These are phyloP conservation scores for Penicillium pulvis DNA, from an alignment of 495 filamentous ascomycete species.

Conservation along the genomic window DNA sequence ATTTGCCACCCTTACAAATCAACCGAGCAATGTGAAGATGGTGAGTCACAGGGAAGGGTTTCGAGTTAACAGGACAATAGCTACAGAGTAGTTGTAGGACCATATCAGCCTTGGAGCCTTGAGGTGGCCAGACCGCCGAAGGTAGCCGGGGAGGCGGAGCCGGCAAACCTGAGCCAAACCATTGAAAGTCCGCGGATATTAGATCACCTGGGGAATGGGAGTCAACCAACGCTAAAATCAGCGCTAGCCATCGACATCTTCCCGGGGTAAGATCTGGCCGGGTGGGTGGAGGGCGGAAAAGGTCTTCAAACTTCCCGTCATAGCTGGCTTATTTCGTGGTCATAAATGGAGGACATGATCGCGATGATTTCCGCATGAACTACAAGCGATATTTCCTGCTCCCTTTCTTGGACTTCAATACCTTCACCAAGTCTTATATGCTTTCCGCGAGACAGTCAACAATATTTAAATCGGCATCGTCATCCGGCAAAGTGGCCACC, in stretches of 20 bases:
- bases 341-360: not conserved
- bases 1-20: too few relatives aligned
- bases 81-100: not conserved
- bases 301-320: constrained; percentile 16
- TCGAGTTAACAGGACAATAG: not conserved
- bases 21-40: too few relatives aligned
- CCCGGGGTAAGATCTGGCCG: constrained; percentile 20
- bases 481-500: constrained; percentile 15
- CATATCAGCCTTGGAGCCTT: not conserved
- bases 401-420: not conserved
- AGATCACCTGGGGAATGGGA: constrained; percentile 10
- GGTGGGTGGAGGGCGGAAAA: constrained; percentile 25
- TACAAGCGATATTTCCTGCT: not conserved
- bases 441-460: not conserved
- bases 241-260: constrained; percentile 3
- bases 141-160: constrained; percentile 19
- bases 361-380: not conserved
- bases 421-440: not conserved
- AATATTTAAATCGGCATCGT: constrained; percentile 11
- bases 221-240: constrained; percentile 12
- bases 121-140: constrained; percentile 7
- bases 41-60: too few relatives aligned
- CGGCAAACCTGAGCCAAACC: constrained; percentile 13
- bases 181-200: constrained; percentile 16
- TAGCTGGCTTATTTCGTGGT: not conserved